Base-by-base conservation (phyloP, 257 asterid genomes). In the Cinchona pubescens region DNA sequence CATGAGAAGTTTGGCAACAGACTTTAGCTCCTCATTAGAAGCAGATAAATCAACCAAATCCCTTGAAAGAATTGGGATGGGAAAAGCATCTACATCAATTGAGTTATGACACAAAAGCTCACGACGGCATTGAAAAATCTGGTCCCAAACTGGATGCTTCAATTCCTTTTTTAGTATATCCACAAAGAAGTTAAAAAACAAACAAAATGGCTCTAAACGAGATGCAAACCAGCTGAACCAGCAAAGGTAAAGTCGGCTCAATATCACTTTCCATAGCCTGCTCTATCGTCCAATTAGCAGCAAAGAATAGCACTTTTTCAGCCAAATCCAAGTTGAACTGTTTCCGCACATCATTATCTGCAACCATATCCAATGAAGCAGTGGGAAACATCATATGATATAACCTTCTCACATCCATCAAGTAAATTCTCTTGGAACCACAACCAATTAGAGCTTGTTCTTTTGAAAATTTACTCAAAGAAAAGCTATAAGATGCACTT, bases 281-380 rank as follows among this genome's bases (percentile, higher is more conserved):
- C 83, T 95, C 96, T 72, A 92, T 81, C 30, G 83, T 90, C 99
- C 99, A 95, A 78, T 91, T 88, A 73, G 98, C 96, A 83, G 98
- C 98, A 84, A 84, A 88, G 34, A 71, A 55, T 35, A 92, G 82
- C 85, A 80, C 92, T 81, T 88, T 83, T 78, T 82, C 71, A 43
- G 83, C 80, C 72, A 88, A 79, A 73, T 40, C 84, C 71, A 85
- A 77, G 70, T 87, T 88, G 37, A 74, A 63, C 29, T 81, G 87
- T 79, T 48, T 79, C 67, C 37, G 81, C 61, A 78, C 70, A 29
- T 69, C 76, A 75, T 40, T n/a, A 72, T 71, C 71, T 70, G 79
- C 74, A 72, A 72, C 74, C 56, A 35, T 51, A 76, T 81, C 76
- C 72, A 74, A 67, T 69, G 81, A 68, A 67, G 68, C 80, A 46